A percentile compares a stretch with the other conserved stretches of the same genome.
Evolutionary conservation across 495 filamentous ascomycete species (phyloP).

Genomic region (Trypethelium eluteriae): DNA sequence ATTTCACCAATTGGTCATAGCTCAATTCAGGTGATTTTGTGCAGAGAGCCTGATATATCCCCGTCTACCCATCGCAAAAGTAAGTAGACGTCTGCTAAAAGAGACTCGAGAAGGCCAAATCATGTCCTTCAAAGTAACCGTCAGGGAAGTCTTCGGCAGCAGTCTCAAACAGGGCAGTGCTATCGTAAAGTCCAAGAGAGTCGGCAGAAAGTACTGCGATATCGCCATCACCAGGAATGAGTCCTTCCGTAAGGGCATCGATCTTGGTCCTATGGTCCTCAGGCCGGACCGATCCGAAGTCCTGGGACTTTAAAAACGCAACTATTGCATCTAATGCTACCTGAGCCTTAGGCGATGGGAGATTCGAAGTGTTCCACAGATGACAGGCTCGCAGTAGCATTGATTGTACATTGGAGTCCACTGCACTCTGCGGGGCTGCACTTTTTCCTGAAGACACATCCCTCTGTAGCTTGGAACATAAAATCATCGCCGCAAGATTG

Average conservation of each 20-base stretch:
- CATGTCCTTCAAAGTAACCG: neutral
- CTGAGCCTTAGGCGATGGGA: neutral
- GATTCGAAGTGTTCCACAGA: neutral
- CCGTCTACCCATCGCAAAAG: neutral
- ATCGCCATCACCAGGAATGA: neutral
- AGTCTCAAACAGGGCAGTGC: neutral
- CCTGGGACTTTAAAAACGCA: neutral
- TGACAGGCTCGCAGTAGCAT: neutral
- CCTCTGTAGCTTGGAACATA: slow-evolving; percentile 12
- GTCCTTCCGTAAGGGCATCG: neutral
- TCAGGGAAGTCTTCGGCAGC: neutral
- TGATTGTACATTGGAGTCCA: neutral
- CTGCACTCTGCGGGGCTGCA: neutral
- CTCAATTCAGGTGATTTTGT: neutral
- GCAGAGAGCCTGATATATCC: neutral
- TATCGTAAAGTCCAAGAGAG: neutral
- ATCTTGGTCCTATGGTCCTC: neutral
- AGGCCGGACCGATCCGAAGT: neutral
- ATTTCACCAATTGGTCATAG: no score
- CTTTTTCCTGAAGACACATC: neutral
- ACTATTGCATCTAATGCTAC: neutral
- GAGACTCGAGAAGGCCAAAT: neutral
- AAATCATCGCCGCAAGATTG: slow-evolving; percentile 18
- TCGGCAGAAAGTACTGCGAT: neutral
- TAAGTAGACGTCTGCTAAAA: neutral